A percentile compares a stretch with the other conserved stretches of the same genome.
These are phyloP conservation scores for Phanerodontia chrysosporium DNA, from an alignment of 768 basidiomycete species.

Conservation along the genomic window DNA sequence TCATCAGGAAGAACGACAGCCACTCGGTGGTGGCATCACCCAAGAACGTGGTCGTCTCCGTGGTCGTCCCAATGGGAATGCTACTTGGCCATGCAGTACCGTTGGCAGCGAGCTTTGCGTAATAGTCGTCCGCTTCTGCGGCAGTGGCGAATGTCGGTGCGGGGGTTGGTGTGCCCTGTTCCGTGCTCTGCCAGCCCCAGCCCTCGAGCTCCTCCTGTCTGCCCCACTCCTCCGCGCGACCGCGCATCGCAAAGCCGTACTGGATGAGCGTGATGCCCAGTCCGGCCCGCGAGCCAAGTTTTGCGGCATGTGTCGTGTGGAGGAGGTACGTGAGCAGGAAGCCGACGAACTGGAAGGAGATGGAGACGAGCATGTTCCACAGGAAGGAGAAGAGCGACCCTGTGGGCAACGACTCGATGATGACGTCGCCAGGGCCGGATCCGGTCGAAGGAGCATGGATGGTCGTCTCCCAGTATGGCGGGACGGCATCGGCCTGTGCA, in stretches of 20 bases:
- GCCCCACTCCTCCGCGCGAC: constrained; percentile 49
- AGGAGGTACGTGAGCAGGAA: constrained; percentile 92
- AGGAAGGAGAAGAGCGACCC: constrained; percentile 71
- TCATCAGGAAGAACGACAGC: constrained; percentile 95
- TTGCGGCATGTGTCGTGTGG: constrained; percentile 88
- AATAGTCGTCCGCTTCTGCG: constrained; percentile 43
- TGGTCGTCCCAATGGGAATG: constrained; percentile 9
- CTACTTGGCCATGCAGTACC: constrained; percentile 10
- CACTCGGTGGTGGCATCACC: constrained; percentile 79
- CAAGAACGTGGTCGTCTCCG: constrained; percentile 14
- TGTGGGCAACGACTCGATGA: constrained; percentile 88
- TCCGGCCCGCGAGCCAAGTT: constrained; percentile 89
- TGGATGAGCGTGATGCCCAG: constrained; percentile 97
- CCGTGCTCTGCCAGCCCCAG: constrained; percentile 25
- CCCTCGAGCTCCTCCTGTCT: constrained; percentile 12
- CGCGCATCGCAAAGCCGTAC: constrained; percentile 84
- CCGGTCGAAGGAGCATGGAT: constrained; percentile 76
- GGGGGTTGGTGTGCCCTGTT: constrained; percentile 1
- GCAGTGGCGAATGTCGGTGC: constrained; percentile 40
- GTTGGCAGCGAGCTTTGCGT: constrained; percentile 25
- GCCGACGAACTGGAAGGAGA: constrained; percentile 97
- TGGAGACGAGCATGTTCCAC: constrained; percentile 78
- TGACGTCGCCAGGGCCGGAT: constrained; percentile 56
- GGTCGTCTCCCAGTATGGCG: constrained; percentile 96
- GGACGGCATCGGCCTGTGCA: constrained; percentile 93